Percentiles rank a stretch among this genome's conserved stretches.
phyloP scores from a whole-genome alignment of 2,329 filamentous ascomycete genomes.

The Sclerotinia borealis region DNA sequence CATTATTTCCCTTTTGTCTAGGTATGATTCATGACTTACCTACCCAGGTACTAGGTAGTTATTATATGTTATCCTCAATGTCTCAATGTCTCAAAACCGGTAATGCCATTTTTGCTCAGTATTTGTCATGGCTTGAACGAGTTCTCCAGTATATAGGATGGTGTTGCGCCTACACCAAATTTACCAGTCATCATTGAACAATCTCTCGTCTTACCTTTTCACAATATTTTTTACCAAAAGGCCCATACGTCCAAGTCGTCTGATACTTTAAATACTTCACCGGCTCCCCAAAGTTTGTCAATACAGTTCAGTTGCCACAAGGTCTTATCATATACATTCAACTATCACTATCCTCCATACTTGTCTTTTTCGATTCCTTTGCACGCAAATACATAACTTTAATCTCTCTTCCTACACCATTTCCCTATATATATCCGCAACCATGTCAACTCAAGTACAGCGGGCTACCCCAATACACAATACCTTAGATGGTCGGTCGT shows the following conservation, averaged over 20 bases:
- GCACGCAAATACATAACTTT: not conserved
- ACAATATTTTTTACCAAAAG: not conserved
- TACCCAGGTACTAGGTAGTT: no score
- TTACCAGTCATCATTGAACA: no score
- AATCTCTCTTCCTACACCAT: not conserved
- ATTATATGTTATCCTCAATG: no score
- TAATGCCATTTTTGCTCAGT: no score
- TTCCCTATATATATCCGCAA: not conserved
- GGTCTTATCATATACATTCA: not conserved
- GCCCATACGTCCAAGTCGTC: not conserved
- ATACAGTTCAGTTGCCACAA: no score
- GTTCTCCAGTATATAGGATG: no score
- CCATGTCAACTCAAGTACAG: not conserved
- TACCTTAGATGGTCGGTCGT: conserved; percentile 24
- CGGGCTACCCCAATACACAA: not conserved
- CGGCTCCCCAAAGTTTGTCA: not conserved
- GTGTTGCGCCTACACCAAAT: no score
- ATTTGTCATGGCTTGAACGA: no score
- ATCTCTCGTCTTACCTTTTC: no score
- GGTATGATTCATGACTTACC: no score
- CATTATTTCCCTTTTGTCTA: not conserved
- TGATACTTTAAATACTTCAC: no score
- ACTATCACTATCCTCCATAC: not conserved
- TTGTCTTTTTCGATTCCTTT: not conserved
- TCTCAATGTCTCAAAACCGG: no score